Base-by-base conservation (phyloP, 768 basidiomycete genomes). In the Trametes cubensis region DNA sequence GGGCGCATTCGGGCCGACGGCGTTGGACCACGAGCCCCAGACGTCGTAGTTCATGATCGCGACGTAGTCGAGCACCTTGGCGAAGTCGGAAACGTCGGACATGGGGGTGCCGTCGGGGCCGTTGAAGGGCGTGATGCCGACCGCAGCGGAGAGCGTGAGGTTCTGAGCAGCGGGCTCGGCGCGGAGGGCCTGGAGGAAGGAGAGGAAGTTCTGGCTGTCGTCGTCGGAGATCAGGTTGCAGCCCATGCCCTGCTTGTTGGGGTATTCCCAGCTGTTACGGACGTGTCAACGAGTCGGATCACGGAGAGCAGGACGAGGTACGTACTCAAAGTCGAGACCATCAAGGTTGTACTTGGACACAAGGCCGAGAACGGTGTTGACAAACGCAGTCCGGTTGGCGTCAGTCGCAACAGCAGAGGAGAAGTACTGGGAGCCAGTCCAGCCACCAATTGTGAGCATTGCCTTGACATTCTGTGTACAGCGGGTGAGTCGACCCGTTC, bases 1-100 rank as follows among this genome's bases (percentile, higher is more conserved):
- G 11, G 95, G 94, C 4, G 96, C 88, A 72, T 93, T 94, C n/a
- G 96, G 86, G 2, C 94, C 94, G 56, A 83, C 80, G 64, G 85
- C 70, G 60, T 77, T 71, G 46, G 80, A 79, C 71, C 81, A 81
- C 14, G 60, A 46, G 42, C 85, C 84, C 67, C 76, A 81, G 57
- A 89, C 73, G 67, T 90, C 89, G 72, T 90, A 90, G 71, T 85
- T 84, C 89, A 90, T 90, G 44, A 88, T 75, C 38, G 70, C 73
- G 63, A 90, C 78, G 74, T 82, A 85, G 70, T 88, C 86, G 50
- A 97, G 80, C 3, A 88, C 84, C 2, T 81, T 67, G 7, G 86
- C 87, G 67, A 94, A 95, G 0, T 49, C 86, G 23, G 87, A 86
- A 20, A 94, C 88, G 70, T 97, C 82, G 0, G 74, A 72, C 70